Conservation (phyloP, 1,139 yeast species). For the Yamadazyma dushanensis region DNA sequence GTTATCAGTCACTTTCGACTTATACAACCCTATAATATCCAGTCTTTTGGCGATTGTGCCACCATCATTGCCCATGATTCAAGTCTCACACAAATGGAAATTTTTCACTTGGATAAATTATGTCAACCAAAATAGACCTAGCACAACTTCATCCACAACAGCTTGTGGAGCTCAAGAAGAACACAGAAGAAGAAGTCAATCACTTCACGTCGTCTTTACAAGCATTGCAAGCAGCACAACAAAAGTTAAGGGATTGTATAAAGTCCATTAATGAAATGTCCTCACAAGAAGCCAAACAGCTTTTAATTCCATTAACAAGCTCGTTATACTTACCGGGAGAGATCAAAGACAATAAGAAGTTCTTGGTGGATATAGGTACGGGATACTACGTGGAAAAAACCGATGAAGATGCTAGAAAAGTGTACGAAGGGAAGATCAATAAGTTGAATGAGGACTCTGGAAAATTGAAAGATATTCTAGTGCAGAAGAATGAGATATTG, state of each 20-base stretch:
- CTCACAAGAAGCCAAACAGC: conserved; percentile 43
- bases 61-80: conserved; percentile 50
- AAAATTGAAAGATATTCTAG: conserved; percentile 73
- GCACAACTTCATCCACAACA: conserved; percentile 78
- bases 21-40: conserved; percentile 37
- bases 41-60: conserved; percentile 50
- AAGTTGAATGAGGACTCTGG: conserved; percentile 73
- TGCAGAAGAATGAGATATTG: conserved; percentile 57
- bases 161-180: conserved; percentile 77
- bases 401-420: conserved; percentile 64
- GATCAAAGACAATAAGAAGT: conserved; percentile 59
- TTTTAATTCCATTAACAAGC: conserved; percentile 85
- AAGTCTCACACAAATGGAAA: background rate
- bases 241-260: conserved; percentile 80
- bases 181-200: conserved; percentile 80
- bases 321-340: conserved; percentile 89
- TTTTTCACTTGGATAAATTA: conserved; percentile 5
- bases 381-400: conserved; percentile 89
- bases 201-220: conserved; percentile 83
- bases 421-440: conserved; percentile 71
- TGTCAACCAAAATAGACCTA: conserved; percentile 50
- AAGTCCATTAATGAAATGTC: conserved; percentile 64
- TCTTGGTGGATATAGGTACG: conserved; percentile 93
- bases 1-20: conserved; percentile 17
- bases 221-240: conserved; percentile 81